Conservation (phyloP, 305 asterid species). For the Fraxinus platypoda region DNA sequence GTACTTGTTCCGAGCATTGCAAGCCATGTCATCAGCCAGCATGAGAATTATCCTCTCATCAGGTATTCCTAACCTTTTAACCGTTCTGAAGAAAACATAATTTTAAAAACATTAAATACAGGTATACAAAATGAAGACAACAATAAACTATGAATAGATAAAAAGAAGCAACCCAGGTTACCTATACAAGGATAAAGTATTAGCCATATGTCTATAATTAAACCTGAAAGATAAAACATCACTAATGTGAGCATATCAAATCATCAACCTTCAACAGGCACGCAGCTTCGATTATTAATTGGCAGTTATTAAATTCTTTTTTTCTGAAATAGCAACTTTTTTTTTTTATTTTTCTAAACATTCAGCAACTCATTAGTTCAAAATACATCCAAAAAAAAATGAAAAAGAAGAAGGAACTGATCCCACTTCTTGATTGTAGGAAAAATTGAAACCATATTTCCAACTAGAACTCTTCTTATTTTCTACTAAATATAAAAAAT, state of each 20-base stretch:
- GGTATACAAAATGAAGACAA: background rate
- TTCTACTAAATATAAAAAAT: background rate
- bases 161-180: conserved; percentile 21
- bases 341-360: background rate
- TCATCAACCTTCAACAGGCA: background rate
- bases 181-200: conserved; percentile 93
- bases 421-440: background rate
- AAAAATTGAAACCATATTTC: background rate
- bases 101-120: conserved; percentile 16
- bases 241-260: background rate
- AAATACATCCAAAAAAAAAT: background rate
- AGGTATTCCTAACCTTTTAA: conserved; percentile 90
- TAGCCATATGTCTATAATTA: conserved; percentile 95
- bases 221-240: conserved; percentile 54
- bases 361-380: background rate
- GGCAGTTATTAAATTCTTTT: background rate
- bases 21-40: conserved; percentile 99
- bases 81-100: conserved; percentile 59
- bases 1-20: conserved; percentile 94
- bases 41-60: conserved; percentile 95
- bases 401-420: background rate
- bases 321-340: background rate
- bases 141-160: background rate
- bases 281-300: background rate
- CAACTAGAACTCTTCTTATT: background rate